These are phyloP conservation scores for Darksidea phi DNA, from an alignment of 495 filamentous ascomycete species.

Conservation along the genomic window DNA sequence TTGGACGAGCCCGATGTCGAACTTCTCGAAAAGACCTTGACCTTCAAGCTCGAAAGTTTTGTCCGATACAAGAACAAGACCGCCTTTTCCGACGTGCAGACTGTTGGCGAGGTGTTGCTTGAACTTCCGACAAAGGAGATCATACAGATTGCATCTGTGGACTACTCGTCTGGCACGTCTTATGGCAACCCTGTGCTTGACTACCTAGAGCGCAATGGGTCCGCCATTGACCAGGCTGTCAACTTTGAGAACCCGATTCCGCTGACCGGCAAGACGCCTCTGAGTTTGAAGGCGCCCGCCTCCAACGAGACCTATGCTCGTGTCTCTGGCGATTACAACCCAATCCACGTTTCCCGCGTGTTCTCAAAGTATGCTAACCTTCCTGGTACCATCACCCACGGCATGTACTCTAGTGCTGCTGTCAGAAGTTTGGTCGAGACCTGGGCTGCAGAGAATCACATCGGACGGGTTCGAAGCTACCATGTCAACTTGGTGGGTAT, in stretches of 20 bases:
- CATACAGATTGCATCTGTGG: conserved; percentile 91
- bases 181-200: conserved; percentile 96
- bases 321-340: conserved; percentile 97
- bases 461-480: conserved; percentile 95
- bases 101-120: conserved; percentile 84
- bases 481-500: conserved; percentile 93
- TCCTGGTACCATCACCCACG: conserved; percentile 94
- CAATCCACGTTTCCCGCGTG: conserved; percentile 95
- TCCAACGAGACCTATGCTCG: conserved; percentile 97
- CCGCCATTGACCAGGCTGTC: conserved; percentile 92
- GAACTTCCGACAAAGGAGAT: conserved; percentile 97
- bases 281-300: conserved; percentile 84
- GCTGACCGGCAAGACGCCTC: conserved; percentile 83
- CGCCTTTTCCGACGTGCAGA: conserved; percentile 90
- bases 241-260: conserved; percentile 98
- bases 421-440: conserved; percentile 98
- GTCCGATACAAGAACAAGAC: conserved; percentile 92
- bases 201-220: conserved; percentile 88
- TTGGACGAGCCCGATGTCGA: conserved; percentile 77
- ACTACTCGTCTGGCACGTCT: conserved; percentile 84
- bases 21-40: conserved; percentile 85
- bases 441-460: conserved; percentile 98
- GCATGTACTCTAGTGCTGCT: conserved; percentile 98
- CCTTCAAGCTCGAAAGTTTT: conserved; percentile 91
- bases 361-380: conserved; percentile 95